Percentiles rank a stretch among this genome's conserved stretches.
Conservation (phyloP, 1,284 basidiomycete species). For the Pulveroboletus sp. region DNA sequence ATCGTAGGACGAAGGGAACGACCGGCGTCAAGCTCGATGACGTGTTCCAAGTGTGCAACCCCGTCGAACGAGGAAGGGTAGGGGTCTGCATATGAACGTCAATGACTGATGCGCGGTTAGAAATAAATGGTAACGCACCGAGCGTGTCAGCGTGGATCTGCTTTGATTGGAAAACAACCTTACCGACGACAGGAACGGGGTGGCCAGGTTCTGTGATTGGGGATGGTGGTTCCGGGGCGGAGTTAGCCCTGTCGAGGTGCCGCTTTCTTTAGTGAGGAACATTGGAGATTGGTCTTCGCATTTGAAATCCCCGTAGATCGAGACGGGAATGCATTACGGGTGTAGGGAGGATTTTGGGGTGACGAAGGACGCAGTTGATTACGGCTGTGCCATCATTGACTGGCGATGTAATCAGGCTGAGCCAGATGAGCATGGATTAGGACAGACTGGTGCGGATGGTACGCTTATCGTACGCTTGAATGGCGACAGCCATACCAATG, state of each 20-base stretch:
- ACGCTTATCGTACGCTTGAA: slow-evolving; percentile 54
- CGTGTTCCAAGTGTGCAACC: slow-evolving; percentile 52
- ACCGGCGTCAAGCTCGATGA: slow-evolving; percentile 48
- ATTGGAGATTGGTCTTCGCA: not conserved
- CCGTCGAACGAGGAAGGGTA: slow-evolving; percentile 56
- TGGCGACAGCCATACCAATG: slow-evolving; percentile 60
- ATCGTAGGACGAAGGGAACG: slow-evolving; percentile 44
- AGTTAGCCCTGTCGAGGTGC: slow-evolving; percentile 3
- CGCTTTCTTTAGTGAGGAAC: slow-evolving; percentile 18
- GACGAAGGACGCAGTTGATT: slow-evolving; percentile 56
- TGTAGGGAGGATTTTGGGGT: slow-evolving; percentile 15
- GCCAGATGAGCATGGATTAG: not conserved
- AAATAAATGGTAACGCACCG: slow-evolving; percentile 29
- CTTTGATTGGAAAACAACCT: slow-evolving; percentile 43
- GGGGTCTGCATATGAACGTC: slow-evolving; percentile 29
- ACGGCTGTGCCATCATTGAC: slow-evolving; percentile 73
- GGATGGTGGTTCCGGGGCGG: slow-evolving; percentile 24
- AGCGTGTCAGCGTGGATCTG: slow-evolving; percentile 47
- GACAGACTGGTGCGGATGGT: slow-evolving; percentile 53
- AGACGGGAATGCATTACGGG: not conserved
- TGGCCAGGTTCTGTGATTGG: slow-evolving; percentile 48
- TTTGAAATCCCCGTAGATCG: slow-evolving; percentile 1
- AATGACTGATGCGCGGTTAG: not conserved
- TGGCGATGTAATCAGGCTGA: slow-evolving; percentile 23
- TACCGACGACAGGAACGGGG: slow-evolving; percentile 48